Evolutionary conservation across 1,284 basidiomycete species (phyloP).

Genomic region (Ustilago cynodontis): DNA sequence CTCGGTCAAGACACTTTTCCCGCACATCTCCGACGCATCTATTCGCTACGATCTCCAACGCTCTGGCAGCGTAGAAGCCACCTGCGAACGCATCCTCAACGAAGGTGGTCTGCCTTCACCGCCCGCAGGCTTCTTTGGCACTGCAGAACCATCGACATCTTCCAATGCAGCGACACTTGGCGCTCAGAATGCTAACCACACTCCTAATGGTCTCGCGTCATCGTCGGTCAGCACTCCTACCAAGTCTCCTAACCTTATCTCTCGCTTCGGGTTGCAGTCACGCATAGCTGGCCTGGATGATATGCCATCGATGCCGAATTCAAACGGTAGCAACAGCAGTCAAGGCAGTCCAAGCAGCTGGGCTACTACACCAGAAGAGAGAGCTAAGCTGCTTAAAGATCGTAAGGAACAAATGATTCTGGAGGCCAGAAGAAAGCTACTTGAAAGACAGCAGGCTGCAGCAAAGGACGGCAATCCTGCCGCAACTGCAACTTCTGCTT

Average conservation of each 20-base stretch:
- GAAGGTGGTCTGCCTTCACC: slow-evolving; percentile 60
- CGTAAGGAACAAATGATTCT: slow-evolving; percentile 57
- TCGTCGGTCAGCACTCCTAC: slow-evolving; percentile 23
- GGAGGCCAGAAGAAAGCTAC: slow-evolving; percentile 45
- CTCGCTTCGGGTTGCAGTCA: slow-evolving; percentile 52
- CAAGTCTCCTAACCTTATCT: slow-evolving; percentile 51
- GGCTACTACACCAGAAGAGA: slow-evolving; percentile 46
- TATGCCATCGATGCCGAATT: slow-evolving; percentile 18
- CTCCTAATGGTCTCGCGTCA: slow-evolving; percentile 23
- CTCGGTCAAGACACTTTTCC: slow-evolving; percentile 62
- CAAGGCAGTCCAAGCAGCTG: slow-evolving; percentile 43
- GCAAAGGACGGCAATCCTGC: slow-evolving; percentile 7
- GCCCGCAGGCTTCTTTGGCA: slow-evolving; percentile 52
- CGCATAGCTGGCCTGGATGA: slow-evolving; percentile 17
- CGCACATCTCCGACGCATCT: slow-evolving; percentile 60
- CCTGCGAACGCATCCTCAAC: slow-evolving; percentile 62
- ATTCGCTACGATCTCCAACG: slow-evolving; percentile 63
- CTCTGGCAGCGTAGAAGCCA: slow-evolving; percentile 60
- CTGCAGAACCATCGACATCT: slow-evolving; percentile 27
- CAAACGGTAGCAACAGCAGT: slow-evolving; percentile 20
- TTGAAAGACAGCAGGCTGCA: slow-evolving; percentile 31
- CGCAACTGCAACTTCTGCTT: neutral
- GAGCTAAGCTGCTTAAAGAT: slow-evolving; percentile 47
- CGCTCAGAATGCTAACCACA: slow-evolving; percentile 28
- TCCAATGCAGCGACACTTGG: slow-evolving; percentile 23